Evolutionary conservation across 192 early-diverging fungal species (phyloP).

Genomic region (Umbelopsis sp.): DNA sequence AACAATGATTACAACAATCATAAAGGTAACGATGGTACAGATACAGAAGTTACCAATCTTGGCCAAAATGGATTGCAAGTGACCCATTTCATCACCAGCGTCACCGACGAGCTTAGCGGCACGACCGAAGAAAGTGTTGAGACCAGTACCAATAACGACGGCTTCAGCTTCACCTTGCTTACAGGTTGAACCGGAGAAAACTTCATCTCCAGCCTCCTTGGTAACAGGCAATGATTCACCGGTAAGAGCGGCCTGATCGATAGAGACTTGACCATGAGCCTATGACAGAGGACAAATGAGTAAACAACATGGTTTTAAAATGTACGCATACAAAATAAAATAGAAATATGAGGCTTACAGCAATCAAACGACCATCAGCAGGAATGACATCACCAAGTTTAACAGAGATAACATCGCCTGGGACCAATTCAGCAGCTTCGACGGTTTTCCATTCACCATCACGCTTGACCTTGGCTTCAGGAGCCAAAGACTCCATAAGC

Average conservation of each 20-base stretch:
- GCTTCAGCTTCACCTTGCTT: slow-evolving; percentile 83
- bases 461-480: slow-evolving; percentile 84
- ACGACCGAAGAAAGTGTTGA: slow-evolving; percentile 83
- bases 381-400: slow-evolving; percentile 86
- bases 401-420: slow-evolving; percentile 83
- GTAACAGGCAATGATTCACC: slow-evolving; percentile 74
- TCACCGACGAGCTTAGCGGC: slow-evolving; percentile 77
- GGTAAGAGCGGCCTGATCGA: slow-evolving; percentile 71
- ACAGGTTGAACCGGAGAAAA: slow-evolving; percentile 78
- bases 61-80: slow-evolving; percentile 72
- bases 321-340: not conserved
- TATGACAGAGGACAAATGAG: not conserved
- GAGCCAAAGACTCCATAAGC: slow-evolving; percentile 83
- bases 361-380: slow-evolving; percentile 81
- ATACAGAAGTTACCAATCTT: slow-evolving; percentile 81
- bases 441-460: slow-evolving; percentile 78
- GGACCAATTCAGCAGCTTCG: slow-evolving; percentile 74
- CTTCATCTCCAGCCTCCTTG: slow-evolving; percentile 69
- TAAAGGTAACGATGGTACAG: slow-evolving; percentile 68
- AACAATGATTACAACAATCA: slow-evolving; percentile 68
- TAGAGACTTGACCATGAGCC: slow-evolving; percentile 52
- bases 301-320: slow-evolving; percentile 36
- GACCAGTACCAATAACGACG: slow-evolving; percentile 76
- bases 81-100: slow-evolving; percentile 74
- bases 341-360: slow-evolving; percentile 23